These are phyloP conservation scores for Brettanomyces custersianus DNA, from an alignment of 805 yeast genomes.

Conservation along the genomic window DNA sequence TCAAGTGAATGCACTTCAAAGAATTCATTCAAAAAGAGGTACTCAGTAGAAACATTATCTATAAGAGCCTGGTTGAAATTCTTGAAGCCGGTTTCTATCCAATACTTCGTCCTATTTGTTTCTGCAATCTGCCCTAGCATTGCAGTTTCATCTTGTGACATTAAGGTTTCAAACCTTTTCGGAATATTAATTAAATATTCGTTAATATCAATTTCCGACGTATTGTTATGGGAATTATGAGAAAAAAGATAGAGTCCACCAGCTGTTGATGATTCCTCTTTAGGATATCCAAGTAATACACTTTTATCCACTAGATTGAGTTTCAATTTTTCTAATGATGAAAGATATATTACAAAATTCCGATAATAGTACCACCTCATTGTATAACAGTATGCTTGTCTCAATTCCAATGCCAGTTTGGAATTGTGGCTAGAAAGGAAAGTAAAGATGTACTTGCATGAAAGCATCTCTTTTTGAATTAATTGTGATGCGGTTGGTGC, in stretches of 20 bases:
- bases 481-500: constrained; percentile 62
- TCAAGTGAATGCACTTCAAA: constrained; percentile 43
- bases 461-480: constrained; percentile 57
- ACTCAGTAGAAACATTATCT: constrained; percentile 74
- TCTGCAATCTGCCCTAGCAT: constrained; percentile 84
- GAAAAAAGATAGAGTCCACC: constrained; percentile 9
- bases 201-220: constrained; percentile 22
- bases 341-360: constrained; percentile 67
- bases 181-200: constrained; percentile 53
- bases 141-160: constrained; percentile 34
- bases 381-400: constrained; percentile 75
- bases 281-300: constrained; percentile 15
- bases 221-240: constrained; percentile 1
- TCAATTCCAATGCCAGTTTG: constrained; percentile 61
- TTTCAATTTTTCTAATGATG: constrained; percentile 59
- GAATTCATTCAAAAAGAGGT: constrained; percentile 61
- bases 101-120: constrained; percentile 48
- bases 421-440: constrained; percentile 49
- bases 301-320: constrained; percentile 44
- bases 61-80: constrained; percentile 64
- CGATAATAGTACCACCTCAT: constrained; percentile 90
- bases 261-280: constrained; percentile 11
- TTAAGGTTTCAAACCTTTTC: constrained; percentile 49
- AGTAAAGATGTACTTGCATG: constrained; percentile 50
- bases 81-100: constrained; percentile 66